These are phyloP conservation scores for Fusarium torulosum DNA, from an alignment of 2,329 filamentous ascomycete genomes.

Conservation along the genomic window DNA sequence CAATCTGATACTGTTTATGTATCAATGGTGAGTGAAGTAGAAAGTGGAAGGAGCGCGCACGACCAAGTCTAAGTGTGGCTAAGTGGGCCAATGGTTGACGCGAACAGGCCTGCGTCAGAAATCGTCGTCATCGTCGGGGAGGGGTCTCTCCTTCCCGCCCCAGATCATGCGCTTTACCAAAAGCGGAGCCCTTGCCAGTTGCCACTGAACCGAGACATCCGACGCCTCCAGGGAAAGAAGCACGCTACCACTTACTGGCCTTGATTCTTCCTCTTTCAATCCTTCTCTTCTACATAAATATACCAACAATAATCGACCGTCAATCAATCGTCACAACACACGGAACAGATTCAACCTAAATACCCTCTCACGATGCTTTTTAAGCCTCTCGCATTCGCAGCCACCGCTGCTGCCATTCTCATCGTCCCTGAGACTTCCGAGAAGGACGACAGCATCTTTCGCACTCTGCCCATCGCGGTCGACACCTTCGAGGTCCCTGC, in stretches of 20 bases:
- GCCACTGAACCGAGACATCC: slow-evolving; percentile 46
- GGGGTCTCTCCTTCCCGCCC: slow-evolving; percentile 25
- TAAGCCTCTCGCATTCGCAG: slow-evolving; percentile 51
- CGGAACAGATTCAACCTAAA: neutral
- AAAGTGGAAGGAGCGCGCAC: neutral
- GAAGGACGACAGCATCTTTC: slow-evolving; percentile 58
- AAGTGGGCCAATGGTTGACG: slow-evolving; percentile 14
- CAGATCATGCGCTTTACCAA: slow-evolving; percentile 32
- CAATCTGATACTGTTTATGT: neutral
- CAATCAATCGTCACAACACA: neutral
- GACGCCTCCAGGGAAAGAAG: slow-evolving; percentile 25
- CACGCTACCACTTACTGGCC: slow-evolving; percentile 25
- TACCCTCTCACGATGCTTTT: slow-evolving; percentile 49
- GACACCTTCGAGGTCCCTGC: slow-evolving; percentile 55
- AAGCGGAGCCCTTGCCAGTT: slow-evolving; percentile 36
- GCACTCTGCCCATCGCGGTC: slow-evolving; percentile 54
- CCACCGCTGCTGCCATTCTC: slow-evolving; percentile 62
- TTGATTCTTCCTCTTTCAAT: slow-evolving; percentile 3
- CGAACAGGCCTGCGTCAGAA: neutral
- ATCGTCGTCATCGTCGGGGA: slow-evolving; percentile 31
- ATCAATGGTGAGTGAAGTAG: neutral
- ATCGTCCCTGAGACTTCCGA: slow-evolving; percentile 64
- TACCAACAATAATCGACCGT: neutral
- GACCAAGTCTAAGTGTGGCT: neutral
- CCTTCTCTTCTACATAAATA: slow-evolving; percentile 15